phyloP scores from a whole-genome alignment of 352 stramenopile species.

The Phytophthora melonis region DNA sequence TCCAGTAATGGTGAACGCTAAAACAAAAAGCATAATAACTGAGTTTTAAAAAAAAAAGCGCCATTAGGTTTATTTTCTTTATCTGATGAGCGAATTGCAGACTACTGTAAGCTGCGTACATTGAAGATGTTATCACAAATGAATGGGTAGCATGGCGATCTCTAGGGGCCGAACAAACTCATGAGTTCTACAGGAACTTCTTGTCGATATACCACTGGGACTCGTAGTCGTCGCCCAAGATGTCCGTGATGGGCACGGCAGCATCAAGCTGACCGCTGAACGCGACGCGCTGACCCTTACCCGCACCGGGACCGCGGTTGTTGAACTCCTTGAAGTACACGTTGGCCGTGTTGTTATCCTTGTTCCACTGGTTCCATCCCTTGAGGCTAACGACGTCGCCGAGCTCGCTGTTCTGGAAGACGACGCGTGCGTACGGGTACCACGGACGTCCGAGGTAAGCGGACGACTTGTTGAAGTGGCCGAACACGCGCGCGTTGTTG shows the following conservation, averaged over 20 bases:
- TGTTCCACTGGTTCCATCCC: slow-evolving; percentile 14
- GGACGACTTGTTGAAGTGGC: neutral
- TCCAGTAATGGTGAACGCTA: too few relatives aligned
- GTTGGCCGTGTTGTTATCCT: slow-evolving; percentile 9
- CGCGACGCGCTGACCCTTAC: neutral
- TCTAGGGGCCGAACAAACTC: neutral
- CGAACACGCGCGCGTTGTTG: slow-evolving; percentile 14
- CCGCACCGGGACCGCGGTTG: slow-evolving; percentile 11
- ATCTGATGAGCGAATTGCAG: neutral
- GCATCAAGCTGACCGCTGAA: slow-evolving; percentile 17
- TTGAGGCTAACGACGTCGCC: slow-evolving; percentile 16
- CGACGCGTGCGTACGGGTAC: slow-evolving; percentile 16
- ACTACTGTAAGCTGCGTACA: neutral
- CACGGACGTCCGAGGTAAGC: slow-evolving; percentile 18
- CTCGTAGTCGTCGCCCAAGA: slow-evolving; percentile 7
- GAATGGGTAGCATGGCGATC: neutral
- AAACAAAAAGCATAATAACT: too few relatives aligned
- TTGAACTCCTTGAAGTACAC: slow-evolving; percentile 33
- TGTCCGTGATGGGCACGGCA: slow-evolving; percentile 13
- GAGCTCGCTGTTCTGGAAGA: slow-evolving; percentile 20
- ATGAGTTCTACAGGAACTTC: slow-evolving; percentile 3
- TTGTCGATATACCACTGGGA: slow-evolving; percentile 19
- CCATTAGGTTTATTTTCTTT: too few relatives aligned
- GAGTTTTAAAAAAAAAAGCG: too few relatives aligned
- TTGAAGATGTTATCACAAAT: neutral